Evolutionary conservation across 192 early-diverging fungal genomes (phyloP), one percentile per base, ranked within the genome.

Genomic region (Backusella macrospora): DNA sequence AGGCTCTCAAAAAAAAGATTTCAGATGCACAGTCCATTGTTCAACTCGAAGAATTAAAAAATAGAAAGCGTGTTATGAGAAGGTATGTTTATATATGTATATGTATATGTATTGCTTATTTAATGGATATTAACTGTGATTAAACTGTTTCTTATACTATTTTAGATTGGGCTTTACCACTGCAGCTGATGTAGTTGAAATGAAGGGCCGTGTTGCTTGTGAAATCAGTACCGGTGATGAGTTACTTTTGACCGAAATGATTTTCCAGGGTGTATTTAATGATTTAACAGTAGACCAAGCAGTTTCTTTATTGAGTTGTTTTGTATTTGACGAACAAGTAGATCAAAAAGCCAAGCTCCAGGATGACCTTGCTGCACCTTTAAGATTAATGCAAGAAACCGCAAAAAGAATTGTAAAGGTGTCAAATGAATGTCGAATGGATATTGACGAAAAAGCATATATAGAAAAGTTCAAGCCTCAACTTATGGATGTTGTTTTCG

Each of bases 181-280:
- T 8, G 82, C 81, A 0, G 82, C 87, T 18, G 98, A 96, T 79
- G 92, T 97, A 7, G 93, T 99, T 74, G 94, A 96, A 70, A 91
- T 98, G 85, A 99, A 99, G 83, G 98, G 98, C 47, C 91, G 96
- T 21, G 98, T 99, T 6, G 98, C 98, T 4, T 99, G 98, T 75
- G 96, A 99, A 83, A 94, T 99, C 62, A 93, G 92, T 14, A 87
- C 93, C 10, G 98, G 96, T 12, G 96, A 98, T 82, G 96, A 97
- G 83, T 82, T 99, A 55, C 74, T 98, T 70, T 85, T 99, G 73
- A 97, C 96, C 0, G 98, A 99, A 86, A 91, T 99, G 90, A 93
- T 99, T 39, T 94, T 99, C 84, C 92, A 96, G 76, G 94, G 96
- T 65, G 93, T 95, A 6, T 98, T 99, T 81, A 97, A 96, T 72